These are phyloP conservation scores for Moesziomyces parantarcticus DNA, from an alignment of 1,284 basidiomycete genomes.

Conservation along the genomic window DNA sequence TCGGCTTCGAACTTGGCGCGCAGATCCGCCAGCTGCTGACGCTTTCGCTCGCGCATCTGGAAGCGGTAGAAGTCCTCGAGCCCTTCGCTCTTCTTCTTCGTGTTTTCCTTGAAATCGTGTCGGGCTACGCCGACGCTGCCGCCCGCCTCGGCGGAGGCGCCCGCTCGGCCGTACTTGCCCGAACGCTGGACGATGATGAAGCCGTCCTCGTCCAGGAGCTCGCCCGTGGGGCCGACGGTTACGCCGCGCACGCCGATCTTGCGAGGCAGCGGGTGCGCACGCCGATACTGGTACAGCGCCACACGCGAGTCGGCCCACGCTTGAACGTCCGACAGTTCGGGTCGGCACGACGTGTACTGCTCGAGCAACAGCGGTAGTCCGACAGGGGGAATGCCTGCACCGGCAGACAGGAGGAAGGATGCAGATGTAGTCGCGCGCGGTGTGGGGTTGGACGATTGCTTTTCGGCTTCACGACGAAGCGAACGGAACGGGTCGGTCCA, in stretches of 20 bases:
- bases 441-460: conserved; percentile 4
- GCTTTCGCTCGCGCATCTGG: conserved; percentile 62
- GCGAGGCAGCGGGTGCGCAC: conserved; percentile 53
- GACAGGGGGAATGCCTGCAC: conserved; percentile 24
- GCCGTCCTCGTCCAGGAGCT: conserved; percentile 64
- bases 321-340: conserved; percentile 40
- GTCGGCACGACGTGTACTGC: conserved; percentile 41
- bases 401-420: conserved; percentile 20
- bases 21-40: conserved; percentile 60
- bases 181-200: conserved; percentile 65
- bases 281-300: conserved; percentile 53
- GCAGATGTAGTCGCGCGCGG: conserved; percentile 8
- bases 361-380: conserved; percentile 54
- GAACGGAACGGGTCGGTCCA: conserved; percentile 30
- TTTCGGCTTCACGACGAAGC: conserved; percentile 9
- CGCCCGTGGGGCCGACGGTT: conserved; percentile 59
- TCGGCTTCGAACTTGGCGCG: conserved; percentile 64
- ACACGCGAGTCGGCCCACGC: conserved; percentile 52
- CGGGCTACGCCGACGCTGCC: conserved; percentile 37
- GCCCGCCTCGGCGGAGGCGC: conserved; percentile 19
- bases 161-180: conserved; percentile 59
- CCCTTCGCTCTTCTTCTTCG: conserved; percentile 56
- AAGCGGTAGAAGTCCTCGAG: conserved; percentile 65
- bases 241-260: conserved; percentile 59
- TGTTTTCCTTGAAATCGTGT: conserved; percentile 28